These are phyloP conservation scores for Kodamaea laetipori DNA, from an alignment of 805 yeast species.

Conservation along the genomic window DNA sequence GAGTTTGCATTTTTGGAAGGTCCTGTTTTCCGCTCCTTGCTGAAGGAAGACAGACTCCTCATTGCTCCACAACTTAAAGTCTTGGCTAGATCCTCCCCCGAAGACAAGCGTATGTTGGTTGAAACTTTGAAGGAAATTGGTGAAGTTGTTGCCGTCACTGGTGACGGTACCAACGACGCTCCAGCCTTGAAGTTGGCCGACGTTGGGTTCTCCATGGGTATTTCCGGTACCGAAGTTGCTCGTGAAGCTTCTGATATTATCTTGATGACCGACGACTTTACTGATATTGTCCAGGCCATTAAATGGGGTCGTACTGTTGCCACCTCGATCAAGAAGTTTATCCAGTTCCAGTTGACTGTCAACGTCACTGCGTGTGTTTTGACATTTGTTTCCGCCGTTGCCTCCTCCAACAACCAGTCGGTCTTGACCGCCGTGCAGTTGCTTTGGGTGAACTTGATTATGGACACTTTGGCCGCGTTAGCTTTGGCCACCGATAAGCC, in stretches of 20 bases:
- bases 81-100: constrained; percentile 93
- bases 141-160: constrained; percentile 98
- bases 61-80: constrained; percentile 79
- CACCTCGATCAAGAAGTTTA: constrained; percentile 88
- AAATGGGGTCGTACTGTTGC: constrained; percentile 99
- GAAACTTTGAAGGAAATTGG: constrained; percentile 75
- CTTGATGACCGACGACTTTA: constrained; percentile 90
- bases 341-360: constrained; percentile 95
- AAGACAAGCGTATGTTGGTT: constrained; percentile 87
- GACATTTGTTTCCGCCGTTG: constrained; percentile 92
- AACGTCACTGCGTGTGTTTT: constrained; percentile 94
- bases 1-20: constrained; percentile 85
- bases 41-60: constrained; percentile 53
- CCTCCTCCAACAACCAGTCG: constrained; percentile 73
- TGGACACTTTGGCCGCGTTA: constrained; percentile 97
- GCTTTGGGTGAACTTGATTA: constrained; percentile 94
- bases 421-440: constrained; percentile 97
- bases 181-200: constrained; percentile 96
- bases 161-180: constrained; percentile 99
- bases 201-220: constrained; percentile 98
- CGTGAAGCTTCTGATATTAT: constrained; percentile 95
- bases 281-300: constrained; percentile 93
- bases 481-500: constrained; percentile 98
- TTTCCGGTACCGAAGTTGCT: constrained; percentile 97
- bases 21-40: constrained; percentile 75